Evolutionary conservation across 1,284 basidiomycete genomes (phyloP).

Genomic region (Trametes polyzona): DNA sequence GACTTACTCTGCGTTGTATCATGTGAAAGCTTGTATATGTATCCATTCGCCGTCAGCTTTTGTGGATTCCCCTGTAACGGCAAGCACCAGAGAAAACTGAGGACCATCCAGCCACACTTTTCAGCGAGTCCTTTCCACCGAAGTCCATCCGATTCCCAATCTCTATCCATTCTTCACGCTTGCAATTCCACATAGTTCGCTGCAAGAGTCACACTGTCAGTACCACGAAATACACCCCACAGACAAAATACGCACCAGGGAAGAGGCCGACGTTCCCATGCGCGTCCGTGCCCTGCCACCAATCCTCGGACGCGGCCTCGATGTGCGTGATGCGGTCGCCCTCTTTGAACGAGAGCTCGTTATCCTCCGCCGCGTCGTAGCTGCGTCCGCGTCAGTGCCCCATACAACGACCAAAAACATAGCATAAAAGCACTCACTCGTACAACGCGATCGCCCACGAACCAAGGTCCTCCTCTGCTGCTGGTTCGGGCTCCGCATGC

Average conservation of each 20-base stretch:
- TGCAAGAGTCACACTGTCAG: neutral
- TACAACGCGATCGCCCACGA: conserved; percentile 75
- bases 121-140: neutral
- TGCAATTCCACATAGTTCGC: conserved; percentile 7
- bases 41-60: no score
- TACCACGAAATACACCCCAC: neutral
- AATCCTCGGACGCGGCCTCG: conserved; percentile 78
- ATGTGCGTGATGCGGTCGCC: conserved; percentile 79
- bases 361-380: conserved; percentile 87
- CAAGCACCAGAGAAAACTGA: no score
- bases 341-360: conserved; percentile 85
- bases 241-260: conserved; percentile 62
- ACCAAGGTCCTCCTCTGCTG: conserved; percentile 52
- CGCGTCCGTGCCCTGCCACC: conserved; percentile 81
- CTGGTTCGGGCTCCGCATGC: conserved; percentile 33
- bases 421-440: conserved; percentile 55
- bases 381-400: conserved; percentile 40
- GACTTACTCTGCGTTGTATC: no score
- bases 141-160: neutral
- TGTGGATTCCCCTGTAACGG: no score
- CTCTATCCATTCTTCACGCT: neutral
- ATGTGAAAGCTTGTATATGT: no score
- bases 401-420: neutral
- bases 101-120: neutral
- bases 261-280: conserved; percentile 78